Base-by-base conservation (phyloP, 345 rosid genomes). In the Adansonia digitata region DNA sequence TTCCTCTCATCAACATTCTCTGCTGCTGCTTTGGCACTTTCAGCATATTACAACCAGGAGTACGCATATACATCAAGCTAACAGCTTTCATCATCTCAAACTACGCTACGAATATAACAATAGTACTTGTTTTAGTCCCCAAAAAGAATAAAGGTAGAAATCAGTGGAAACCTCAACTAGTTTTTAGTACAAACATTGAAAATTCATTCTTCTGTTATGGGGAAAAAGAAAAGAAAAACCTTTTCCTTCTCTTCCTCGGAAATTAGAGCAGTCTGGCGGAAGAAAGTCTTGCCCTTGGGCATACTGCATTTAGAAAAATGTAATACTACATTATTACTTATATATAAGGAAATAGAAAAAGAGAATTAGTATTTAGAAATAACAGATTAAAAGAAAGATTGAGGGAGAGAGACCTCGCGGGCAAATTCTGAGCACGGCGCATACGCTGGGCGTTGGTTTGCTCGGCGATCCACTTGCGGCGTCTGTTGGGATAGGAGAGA, bases 391-490 rank as follows among this genome's bases (percentile, higher is more conserved):
- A 15, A 60, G 62, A 24, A 34, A 31, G 3, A 37, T 20, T 7
- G 57, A 39, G 17, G 15, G 12, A 12, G 10, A 35, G 34, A 13
- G 51, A 92, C 98, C 94, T 95, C 98, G 72, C 98, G 98, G 12
- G 98, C 77, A 27, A 95, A 95, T 64, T 95, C 97, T 93, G 93
- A 31, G 91, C 34, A 48, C 98, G 93, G 75, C 85, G 88, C 34
- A 83, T 74, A 60, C 84, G 92, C 51, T 95, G 91, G 55, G 97
- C 86, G 59, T 93, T 84, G 69, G 94, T 79, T 85, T 95, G 98
- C 79, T 93, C 99, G 68, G 99, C 98, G 83, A 93, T 91, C 99
- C 99, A 95, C 81, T 95, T 93, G 85, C 99, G 98, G 72, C 93
- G 98, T 76, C 91, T 97, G 74, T 95, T 95, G 29, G 99, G 98